Evolutionary conservation across 495 filamentous ascomycete species (phyloP), one percentile per base, ranked within the genome.

Genomic region (Podospora comata): DNA sequence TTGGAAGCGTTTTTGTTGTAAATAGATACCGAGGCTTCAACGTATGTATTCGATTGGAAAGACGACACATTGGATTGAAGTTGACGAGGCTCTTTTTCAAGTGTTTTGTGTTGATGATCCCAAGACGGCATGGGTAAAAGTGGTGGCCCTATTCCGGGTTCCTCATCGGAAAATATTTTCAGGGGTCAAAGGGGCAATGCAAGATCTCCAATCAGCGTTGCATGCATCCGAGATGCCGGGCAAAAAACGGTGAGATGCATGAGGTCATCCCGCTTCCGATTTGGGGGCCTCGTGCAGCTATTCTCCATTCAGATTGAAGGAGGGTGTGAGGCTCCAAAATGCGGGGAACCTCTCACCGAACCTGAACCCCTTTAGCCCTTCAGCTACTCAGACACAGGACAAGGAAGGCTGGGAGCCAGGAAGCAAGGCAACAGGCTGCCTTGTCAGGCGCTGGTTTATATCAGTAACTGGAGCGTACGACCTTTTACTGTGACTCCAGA

Each of bases 231-330:
- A 48, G 39, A 48, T 48, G 39, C 6, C 39, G 13, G 39, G 39
- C 39, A 5, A 48, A 39, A 39, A 48, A 28, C 16, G 7, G 59
- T 2, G 15, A 28, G 26, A 30, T 18, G 16, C 26, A 30, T 61
- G 59, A 61, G 59, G 59, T 61, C 59, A 61, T 61, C 59, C 59
- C 59, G 59, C 59, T 61, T 61, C 30, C 18, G n/a, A 32, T 7
- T 30, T 30, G 27, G 19, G 59, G 59, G 6, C 16, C 18, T 48
- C 13, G 13, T 48, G 39, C 39, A 48, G 39, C 39, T 48, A 48
- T 48, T 48, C 15, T 48, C 39, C 39, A 48, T 48, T 16, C 13
- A 11, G 39, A 48, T 16, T 48, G 39, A 48, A 48, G 9, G 39
- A 18, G 56, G 56, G 23, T 58, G 56, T 58, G 56, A 58, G 56